Evolutionary conservation across 2,329 filamentous ascomycete species (phyloP).

Genomic region (Cercospora berteroae): DNA sequence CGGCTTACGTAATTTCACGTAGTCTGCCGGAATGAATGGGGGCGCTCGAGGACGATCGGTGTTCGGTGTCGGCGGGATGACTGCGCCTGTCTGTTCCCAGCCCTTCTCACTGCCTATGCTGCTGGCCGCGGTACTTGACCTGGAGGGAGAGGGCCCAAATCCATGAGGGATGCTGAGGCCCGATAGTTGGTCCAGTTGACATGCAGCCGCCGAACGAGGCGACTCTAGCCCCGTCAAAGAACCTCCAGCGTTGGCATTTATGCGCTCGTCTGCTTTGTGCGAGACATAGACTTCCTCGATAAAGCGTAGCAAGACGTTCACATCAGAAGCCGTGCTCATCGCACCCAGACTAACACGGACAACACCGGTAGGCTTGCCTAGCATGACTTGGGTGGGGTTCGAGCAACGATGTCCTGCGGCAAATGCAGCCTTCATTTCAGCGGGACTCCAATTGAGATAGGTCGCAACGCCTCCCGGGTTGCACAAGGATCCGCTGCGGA

Average conservation of each 20-base stretch:
- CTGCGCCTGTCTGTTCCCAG: conserved; percentile 18
- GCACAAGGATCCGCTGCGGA: conserved; percentile 59
- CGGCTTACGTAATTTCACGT: conserved; percentile 32
- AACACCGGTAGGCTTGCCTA: conserved; percentile 58
- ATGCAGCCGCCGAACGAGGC: background rate
- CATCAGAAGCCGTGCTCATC: conserved; percentile 58
- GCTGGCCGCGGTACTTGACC: conserved; percentile 23
- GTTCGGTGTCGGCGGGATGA: conserved; percentile 17
- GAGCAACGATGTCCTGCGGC: conserved; percentile 59
- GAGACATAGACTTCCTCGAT: conserved; percentile 35
- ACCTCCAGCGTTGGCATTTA: conserved; percentile 8
- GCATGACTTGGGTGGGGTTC: conserved; percentile 53
- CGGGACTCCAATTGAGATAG: conserved; percentile 51
- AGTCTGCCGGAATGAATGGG: conserved; percentile 36
- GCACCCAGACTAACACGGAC: conserved; percentile 61
- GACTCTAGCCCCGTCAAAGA: conserved; percentile 12
- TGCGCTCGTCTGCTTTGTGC: conserved; percentile 9
- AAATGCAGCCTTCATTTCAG: conserved; percentile 56
- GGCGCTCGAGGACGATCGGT: conserved; percentile 28
- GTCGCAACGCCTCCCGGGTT: conserved; percentile 54
- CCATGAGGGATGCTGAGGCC: conserved; percentile 22
- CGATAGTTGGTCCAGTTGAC: conserved; percentile 7
- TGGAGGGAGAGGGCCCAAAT: conserved; percentile 13
- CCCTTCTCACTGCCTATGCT: conserved; percentile 17
- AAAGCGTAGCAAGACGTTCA: conserved; percentile 59